Evolutionary conservation across 495 filamentous ascomycete species (phyloP).

Genomic region (Neurospora sp.): DNA sequence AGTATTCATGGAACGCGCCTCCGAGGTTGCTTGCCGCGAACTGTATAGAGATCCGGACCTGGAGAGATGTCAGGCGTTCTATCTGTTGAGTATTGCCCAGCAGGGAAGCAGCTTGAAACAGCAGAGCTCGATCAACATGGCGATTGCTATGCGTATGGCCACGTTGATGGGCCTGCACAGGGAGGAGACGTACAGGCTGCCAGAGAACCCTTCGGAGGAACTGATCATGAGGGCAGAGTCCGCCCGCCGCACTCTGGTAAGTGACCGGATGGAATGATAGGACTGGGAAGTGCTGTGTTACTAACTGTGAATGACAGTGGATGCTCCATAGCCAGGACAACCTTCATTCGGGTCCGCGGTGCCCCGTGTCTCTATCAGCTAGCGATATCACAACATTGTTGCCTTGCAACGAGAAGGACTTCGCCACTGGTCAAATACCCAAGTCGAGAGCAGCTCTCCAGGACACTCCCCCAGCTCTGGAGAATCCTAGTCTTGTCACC

Average conservation of each 20-base stretch:
- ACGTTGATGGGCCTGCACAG: slow-evolving; percentile 40
- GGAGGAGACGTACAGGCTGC: slow-evolving; percentile 37
- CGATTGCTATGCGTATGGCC: slow-evolving; percentile 41
- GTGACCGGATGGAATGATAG: slow-evolving; percentile 2
- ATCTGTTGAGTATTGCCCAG: slow-evolving; percentile 41
- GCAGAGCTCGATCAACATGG: slow-evolving; percentile 42
- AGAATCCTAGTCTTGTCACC: slow-evolving; percentile 30
- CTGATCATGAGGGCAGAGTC: slow-evolving; percentile 35
- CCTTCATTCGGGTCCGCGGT: slow-evolving; percentile 36
- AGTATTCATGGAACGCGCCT: slow-evolving; percentile 38
- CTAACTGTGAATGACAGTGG: slow-evolving; percentile 24
- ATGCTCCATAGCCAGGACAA: slow-evolving; percentile 45
- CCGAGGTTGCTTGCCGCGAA: slow-evolving; percentile 33
- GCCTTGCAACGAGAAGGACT: slow-evolving; percentile 38
- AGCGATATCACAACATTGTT: slow-evolving; percentile 41
- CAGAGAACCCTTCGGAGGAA: slow-evolving; percentile 23
- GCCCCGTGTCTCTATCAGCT: slow-evolving; percentile 35
- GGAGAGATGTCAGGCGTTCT: slow-evolving; percentile 43
- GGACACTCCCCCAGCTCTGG: slow-evolving; percentile 35
- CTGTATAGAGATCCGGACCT: slow-evolving; percentile 38
- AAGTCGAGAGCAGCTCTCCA: slow-evolving; percentile 39
- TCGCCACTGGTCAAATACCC: slow-evolving; percentile 31
- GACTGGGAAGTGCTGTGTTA: neutral
- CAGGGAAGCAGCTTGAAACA: slow-evolving; percentile 39
- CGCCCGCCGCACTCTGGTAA: slow-evolving; percentile 36